Evolutionary conservation across 2,329 filamentous ascomycete genomes (phyloP), one percentile per base, ranked within the genome.

Genomic region (Xylariaceae sp.): DNA sequence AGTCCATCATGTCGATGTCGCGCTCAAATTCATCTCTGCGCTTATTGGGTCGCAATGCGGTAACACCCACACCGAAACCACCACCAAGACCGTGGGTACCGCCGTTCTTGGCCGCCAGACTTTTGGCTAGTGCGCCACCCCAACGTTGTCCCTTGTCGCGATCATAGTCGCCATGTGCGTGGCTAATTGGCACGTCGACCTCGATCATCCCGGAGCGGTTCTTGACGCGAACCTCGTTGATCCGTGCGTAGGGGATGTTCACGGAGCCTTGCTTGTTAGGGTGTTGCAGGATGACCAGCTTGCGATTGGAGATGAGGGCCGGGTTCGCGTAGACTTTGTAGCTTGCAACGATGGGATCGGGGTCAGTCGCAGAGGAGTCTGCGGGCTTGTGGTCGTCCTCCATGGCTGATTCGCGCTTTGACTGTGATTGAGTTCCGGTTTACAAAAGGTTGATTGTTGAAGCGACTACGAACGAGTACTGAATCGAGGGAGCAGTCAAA

Each of bases 311-410:
- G 3, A 85, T 80, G 51, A 88, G 82, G 17, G 82, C 77, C 18
- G 90, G 88, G 67, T 92, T 96, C 71, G 96, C 86, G 76, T 88
- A 93, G 73, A 97, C 85, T 71, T 90, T 84, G 82, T 96, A 97
- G 63, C 82, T 85, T 48, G 86, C 82, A 56, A 88, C 80, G 65
- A 92, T 81, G 56, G 89, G 88, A 69, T 92, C 89, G 17, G 81
- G 73, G 51, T 85, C 82, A 49, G 57, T 81, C 51, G 57, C 58
- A 1, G 61, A 57, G 18, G 51, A 3, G 10, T 62, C 60, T 13
- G 56, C 50, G 30, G 52, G 8, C 8, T 49, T 52, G 56, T 51
- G 48, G 11, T 49, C 49, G 57, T 48, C 48, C 15, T 65, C 65
- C 65, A 66, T 67, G 44, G 3, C 51, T 41, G 2, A 5, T 30